These are phyloP conservation scores for Raffaelea arxii DNA, from an alignment of 2,329 filamentous ascomycete genomes.

Conservation along the genomic window DNA sequence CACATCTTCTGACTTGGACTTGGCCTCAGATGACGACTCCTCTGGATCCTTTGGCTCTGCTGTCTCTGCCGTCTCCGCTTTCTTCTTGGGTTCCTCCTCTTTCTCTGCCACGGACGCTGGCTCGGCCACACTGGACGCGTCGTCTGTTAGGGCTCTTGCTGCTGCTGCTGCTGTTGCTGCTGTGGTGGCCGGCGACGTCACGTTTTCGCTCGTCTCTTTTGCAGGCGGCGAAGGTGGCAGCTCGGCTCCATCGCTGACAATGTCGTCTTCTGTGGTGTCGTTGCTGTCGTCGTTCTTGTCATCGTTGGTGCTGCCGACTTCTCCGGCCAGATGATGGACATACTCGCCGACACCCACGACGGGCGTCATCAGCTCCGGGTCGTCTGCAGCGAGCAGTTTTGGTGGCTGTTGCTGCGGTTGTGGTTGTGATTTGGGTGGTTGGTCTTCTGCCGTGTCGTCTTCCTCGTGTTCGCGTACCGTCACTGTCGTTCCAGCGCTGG, in stretches of 20 bases:
- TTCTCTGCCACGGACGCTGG: not conserved
- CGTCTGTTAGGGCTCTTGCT: not conserved
- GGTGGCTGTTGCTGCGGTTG: not conserved
- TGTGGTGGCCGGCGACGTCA: not conserved
- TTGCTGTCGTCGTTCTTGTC: too few species aligned
- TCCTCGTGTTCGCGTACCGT: slow-evolving; percentile 38
- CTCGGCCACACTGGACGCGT: slow-evolving; percentile 2
- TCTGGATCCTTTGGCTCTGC: slow-evolving; percentile 14
- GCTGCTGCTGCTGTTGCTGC: not conserved
- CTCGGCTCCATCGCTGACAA: too few species aligned
- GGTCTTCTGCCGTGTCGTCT: not conserved
- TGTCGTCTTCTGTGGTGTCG: too few species aligned
- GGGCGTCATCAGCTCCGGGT: too few species aligned
- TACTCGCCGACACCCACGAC: too few species aligned
- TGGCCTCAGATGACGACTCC: too few species aligned
- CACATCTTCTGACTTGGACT: too few species aligned
- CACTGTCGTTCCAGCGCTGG: slow-evolving; percentile 17
- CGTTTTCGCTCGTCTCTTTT: not conserved
- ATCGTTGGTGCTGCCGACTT: too few species aligned
- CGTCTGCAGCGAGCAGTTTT: too few species aligned
- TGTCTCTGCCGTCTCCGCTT: not conserved
- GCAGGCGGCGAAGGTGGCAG: too few species aligned
- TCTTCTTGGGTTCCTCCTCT: not conserved
- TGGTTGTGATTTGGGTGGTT: too few species aligned
- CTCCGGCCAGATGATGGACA: too few species aligned